Evolutionary conservation across 1,284 basidiomycete species (phyloP), one percentile per base, ranked within the genome.

Genomic region (Amylostereum chailletii): DNA sequence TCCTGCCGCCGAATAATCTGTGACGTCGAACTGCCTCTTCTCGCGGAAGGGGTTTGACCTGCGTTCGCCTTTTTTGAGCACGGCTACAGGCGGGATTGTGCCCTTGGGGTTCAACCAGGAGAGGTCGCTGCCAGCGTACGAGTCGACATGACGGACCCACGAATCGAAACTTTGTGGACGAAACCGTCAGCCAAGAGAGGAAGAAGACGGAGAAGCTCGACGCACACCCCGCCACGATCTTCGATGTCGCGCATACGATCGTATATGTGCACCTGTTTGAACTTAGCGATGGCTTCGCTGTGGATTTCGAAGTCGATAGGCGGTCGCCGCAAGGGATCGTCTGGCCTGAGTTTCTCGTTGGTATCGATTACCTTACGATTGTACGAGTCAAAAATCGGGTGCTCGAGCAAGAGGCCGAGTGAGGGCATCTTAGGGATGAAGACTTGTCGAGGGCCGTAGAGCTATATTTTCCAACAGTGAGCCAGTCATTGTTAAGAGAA

Each of bases 341-440:
- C 62, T 31, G 71, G 65, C 34, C 72, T 59, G 19, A 81, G 62
- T 44, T 78, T 77, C 51, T 77, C 70, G 65, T 90, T 93, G 45
- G 75, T 70, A 8, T 70, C 71, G 5, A 61, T 67, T 56, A 92
- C 76, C 51, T 76, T 77, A 50, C 68, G 67, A 63, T 87, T 90
- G 70, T 95, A 95, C 5, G 79, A 81, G 46, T 83, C 76, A 61
- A 92, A 94, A 55, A 94, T 81, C 1, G 94, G 95, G 58, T 92
- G 81, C 67, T 98, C 92, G 36, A 99, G 80, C n/a, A 99, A 72
- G 6, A 99, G 76, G 5, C 96, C 96, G 19, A 99, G 76, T 0
- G 93, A 89, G 9, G 96, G 96, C 69, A 97, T 96, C 71, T 97
- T 98, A 33, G 96, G 96, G 29, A 98, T 80, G 62, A 92, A 83